phyloP scores from a whole-genome alignment of 306 rosid species.

The Castanea sativa region DNA sequence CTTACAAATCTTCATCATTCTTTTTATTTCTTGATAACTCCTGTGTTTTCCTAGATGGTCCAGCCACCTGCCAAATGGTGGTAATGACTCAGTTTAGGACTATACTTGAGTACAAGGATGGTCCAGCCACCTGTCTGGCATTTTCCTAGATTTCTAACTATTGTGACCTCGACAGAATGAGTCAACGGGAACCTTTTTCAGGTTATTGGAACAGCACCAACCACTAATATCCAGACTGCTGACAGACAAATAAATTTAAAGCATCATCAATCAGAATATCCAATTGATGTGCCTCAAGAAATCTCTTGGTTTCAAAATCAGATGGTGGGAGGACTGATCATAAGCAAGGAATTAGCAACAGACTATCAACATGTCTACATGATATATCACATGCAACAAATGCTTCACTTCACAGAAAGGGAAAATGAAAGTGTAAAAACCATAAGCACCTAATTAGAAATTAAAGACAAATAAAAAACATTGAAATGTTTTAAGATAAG shows the following conservation, averaged over 20 bases:
- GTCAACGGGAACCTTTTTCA: background rate
- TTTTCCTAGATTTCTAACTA: background rate
- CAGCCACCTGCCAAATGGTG: slow-evolving; percentile 28
- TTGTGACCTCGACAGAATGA: background rate
- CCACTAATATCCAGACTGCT: background rate
- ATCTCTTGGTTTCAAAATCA: background rate
- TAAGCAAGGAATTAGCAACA: background rate
- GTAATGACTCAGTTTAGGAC: background rate
- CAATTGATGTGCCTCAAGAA: background rate
- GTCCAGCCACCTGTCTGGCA: background rate
- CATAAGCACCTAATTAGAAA: background rate
- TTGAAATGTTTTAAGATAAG: background rate
- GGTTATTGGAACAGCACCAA: background rate
- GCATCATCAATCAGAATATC: background rate
- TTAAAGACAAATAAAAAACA: background rate
- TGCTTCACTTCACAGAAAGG: background rate
- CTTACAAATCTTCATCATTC: slow-evolving; percentile 31
- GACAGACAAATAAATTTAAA: background rate
- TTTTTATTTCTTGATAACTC: slow-evolving; percentile 33
- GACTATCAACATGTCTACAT: background rate
- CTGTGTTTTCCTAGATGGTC: slow-evolving; percentile 19
- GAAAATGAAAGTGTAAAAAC: background rate
- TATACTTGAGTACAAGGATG: background rate
- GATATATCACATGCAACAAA: background rate
- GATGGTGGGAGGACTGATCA: background rate